Conservation (phyloP, 1,284 basidiomycete species). For the Cystobasidium pallidum region DNA sequence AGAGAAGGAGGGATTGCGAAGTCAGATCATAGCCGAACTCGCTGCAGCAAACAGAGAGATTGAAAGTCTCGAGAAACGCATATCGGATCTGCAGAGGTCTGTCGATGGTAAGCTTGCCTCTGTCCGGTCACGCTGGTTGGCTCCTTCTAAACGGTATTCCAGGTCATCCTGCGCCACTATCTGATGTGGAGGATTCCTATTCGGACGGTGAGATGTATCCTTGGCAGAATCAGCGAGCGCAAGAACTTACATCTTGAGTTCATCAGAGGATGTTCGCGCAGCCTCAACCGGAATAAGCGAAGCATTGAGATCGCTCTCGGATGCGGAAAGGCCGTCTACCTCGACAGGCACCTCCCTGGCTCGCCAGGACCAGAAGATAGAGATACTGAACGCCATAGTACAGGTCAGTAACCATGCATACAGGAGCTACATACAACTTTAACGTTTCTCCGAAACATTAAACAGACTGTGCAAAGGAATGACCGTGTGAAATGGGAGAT, state of each 20-base stretch:
- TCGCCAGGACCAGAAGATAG: slow-evolving; percentile 43
- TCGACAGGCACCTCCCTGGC: slow-evolving; percentile 36
- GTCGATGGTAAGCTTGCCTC: slow-evolving; percentile 22
- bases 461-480: slow-evolving; percentile 38
- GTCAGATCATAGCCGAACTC: slow-evolving; percentile 75
- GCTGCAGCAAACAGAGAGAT: slow-evolving; percentile 73
- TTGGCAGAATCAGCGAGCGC: neutral
- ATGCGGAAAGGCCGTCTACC: slow-evolving; percentile 19
- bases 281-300: slow-evolving; percentile 23
- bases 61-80: slow-evolving; percentile 55
- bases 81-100: slow-evolving; percentile 49
- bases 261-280: slow-evolving; percentile 31
- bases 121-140: neutral
- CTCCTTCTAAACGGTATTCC: neutral
- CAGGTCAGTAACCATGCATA: slow-evolving; percentile 6
- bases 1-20: slow-evolving; percentile 66
- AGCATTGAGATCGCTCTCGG: slow-evolving; percentile 27
- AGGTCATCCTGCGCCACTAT: slow-evolving; percentile 22
- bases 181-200: slow-evolving; percentile 25
- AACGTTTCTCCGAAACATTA: no score
- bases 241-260: neutral
- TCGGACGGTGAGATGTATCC: slow-evolving; percentile 27
- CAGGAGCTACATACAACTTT: neutral
- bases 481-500: slow-evolving; percentile 43
- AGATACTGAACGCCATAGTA: slow-evolving; percentile 40